Conservation (phyloP, 177 flowering plant species). For the Vitis hybrid region DNA sequence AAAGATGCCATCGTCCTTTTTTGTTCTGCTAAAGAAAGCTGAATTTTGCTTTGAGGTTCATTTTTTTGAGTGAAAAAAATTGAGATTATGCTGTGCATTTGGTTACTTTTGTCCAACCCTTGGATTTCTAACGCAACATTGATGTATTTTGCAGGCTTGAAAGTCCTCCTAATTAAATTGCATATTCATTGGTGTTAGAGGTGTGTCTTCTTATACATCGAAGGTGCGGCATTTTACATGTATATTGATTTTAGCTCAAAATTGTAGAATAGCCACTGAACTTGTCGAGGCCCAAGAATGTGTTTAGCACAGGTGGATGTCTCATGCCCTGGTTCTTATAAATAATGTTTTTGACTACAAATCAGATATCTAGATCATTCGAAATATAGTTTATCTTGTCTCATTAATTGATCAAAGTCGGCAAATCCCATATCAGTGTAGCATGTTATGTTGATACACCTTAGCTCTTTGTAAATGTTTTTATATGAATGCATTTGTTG, state of each 20-base stretch:
- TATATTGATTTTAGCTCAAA: constrained; percentile 18
- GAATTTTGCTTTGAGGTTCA: background rate
- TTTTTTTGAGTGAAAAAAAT: no score
- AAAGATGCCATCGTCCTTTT: no score
- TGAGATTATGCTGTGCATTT: background rate
- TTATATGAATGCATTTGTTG: no score
- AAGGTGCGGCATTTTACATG: constrained; percentile 17
- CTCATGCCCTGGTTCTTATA: constrained; percentile 5
- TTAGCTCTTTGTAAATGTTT: no score
- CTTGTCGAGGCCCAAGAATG: constrained; percentile 8
- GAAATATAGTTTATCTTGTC: background rate
- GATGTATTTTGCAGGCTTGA: constrained; percentile 15
- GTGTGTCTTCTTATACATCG: constrained; percentile 12
- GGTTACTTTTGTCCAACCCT: background rate
- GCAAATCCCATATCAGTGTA: background rate
- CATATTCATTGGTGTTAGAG: constrained; percentile 1
- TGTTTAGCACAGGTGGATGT: constrained; percentile 13
- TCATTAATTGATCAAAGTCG: background rate
- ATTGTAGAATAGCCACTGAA: constrained; percentile 22
- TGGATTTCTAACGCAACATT: constrained; percentile 4
- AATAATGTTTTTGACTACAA: background rate
- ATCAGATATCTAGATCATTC: background rate
- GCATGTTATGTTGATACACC: background rate
- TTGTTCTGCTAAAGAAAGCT: no score
- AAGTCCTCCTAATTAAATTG: background rate